Evolutionary conservation across 176 grass and related monocot species (phyloP).

Genomic region (Oryza meridionalis): DNA sequence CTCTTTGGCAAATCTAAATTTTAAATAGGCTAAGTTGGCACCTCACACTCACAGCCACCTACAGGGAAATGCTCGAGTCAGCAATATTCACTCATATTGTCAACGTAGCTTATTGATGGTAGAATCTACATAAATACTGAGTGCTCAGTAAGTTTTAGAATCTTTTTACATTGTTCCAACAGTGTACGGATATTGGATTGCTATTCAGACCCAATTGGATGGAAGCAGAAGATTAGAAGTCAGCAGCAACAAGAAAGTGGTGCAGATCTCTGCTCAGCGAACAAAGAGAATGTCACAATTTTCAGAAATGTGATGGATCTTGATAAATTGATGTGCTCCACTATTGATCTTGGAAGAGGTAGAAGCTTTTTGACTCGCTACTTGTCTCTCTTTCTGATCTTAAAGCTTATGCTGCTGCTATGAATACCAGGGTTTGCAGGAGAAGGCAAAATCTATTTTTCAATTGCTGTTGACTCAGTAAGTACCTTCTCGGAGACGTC

Average conservation of each 20-base stretch:
- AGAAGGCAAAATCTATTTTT: slow-evolving; percentile 60
- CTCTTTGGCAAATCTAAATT: neutral
- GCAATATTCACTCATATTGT: neutral
- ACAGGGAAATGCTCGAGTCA: neutral
- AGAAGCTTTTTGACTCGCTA: slow-evolving; percentile 14
- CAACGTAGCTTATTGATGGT: neutral
- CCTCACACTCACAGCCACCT: neutral
- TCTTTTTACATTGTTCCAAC: slow-evolving; percentile 31
- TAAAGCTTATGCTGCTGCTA: slow-evolving; percentile 8
- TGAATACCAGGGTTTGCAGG: slow-evolving; percentile 62
- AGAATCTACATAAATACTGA: slow-evolving; percentile 12
- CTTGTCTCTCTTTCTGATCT: slow-evolving; percentile 20
- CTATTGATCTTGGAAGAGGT: slow-evolving; percentile 72
- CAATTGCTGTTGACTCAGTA: slow-evolving; percentile 80
- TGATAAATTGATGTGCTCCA: slow-evolving; percentile 53
- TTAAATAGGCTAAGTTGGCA: neutral
- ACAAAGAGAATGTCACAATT: slow-evolving; percentile 38
- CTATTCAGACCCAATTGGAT: slow-evolving; percentile 84
- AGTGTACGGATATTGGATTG: slow-evolving; percentile 82
- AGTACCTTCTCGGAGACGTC: slow-evolving; percentile 8
- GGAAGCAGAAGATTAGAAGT: slow-evolving; percentile 61
- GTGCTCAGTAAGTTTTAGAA: slow-evolving; percentile 7
- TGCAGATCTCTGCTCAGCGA: slow-evolving; percentile 20
- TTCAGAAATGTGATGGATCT: slow-evolving; percentile 69
- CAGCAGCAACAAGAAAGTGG: slow-evolving; percentile 28